These are phyloP conservation scores for Diaporthe sp. DNA, from an alignment of 2,329 filamentous ascomycete genomes.

Conservation along the genomic window DNA sequence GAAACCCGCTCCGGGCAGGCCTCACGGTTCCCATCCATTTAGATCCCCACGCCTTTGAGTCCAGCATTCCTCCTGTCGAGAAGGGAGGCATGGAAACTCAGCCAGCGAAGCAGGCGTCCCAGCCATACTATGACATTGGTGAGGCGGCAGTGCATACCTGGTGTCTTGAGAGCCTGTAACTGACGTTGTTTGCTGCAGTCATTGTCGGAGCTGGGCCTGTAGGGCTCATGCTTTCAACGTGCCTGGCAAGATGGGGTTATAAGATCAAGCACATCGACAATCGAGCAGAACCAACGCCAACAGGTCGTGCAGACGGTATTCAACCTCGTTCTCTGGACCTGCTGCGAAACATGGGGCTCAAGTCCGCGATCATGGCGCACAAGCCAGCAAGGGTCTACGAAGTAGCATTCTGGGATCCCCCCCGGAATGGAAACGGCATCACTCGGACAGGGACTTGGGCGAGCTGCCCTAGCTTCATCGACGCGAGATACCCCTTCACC, in stretches of 20 bases:
- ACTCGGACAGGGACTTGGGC: constrained; percentile 80
- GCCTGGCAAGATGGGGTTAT: constrained; percentile 92
- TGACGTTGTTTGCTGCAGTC: constrained; percentile 58
- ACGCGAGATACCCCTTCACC: constrained; percentile 77
- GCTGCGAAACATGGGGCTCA: constrained; percentile 88
- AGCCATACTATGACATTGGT: constrained; percentile 39
- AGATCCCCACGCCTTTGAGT: too few species aligned
- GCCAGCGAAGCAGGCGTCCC: constrained; percentile 30
- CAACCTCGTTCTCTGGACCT: constrained; percentile 90
- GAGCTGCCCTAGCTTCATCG: constrained; percentile 86
- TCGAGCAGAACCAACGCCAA: constrained; percentile 83
- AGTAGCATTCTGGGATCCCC: constrained; percentile 78
- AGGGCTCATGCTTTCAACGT: constrained; percentile 87
- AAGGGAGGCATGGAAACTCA: constrained; percentile 30
- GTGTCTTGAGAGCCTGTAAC: constrained; percentile 26
- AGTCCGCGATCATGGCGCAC: constrained; percentile 87
- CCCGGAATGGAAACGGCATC: constrained; percentile 65
- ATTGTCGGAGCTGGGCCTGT: constrained; percentile 92
- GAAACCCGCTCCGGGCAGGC: too few species aligned
- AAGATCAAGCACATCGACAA: constrained; percentile 96
- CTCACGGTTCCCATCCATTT: too few species aligned
- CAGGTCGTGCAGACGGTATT: constrained; percentile 90
- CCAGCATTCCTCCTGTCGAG: neutral
- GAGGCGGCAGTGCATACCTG: neutral
- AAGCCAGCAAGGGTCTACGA: constrained; percentile 88